These are phyloP conservation scores for Grigorovia humatica DNA, from an alignment of 805 yeast genomes.

Conservation along the genomic window DNA sequence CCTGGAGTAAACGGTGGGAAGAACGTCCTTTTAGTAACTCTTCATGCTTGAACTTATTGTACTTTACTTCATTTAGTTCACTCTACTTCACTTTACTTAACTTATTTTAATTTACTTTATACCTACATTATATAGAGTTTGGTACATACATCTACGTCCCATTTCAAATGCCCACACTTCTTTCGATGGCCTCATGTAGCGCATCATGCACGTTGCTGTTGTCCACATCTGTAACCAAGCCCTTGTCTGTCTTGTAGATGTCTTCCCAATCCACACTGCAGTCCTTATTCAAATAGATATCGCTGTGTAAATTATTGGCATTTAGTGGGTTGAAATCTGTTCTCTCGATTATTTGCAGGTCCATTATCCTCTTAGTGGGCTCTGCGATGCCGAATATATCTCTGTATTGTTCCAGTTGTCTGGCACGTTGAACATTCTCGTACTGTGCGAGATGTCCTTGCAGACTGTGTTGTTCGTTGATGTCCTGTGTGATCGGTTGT, in stretches of 20 bases:
- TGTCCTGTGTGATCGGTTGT: slow-evolving; percentile 22
- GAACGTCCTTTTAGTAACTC: too few species aligned
- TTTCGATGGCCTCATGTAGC: not conserved
- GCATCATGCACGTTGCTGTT: not conserved
- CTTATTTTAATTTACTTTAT: too few species aligned
- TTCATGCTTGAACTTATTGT: too few species aligned
- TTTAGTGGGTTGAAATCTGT: slow-evolving; percentile 64
- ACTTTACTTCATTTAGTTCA: too few species aligned
- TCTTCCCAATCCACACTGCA: slow-evolving; percentile 88
- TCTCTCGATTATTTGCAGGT: slow-evolving; percentile 57
- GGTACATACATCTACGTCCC: not conserved
- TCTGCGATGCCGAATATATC: slow-evolving; percentile 87
- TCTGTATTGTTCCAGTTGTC: slow-evolving; percentile 67
- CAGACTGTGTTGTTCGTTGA: slow-evolving; percentile 78
- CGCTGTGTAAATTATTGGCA: slow-evolving; percentile 47
- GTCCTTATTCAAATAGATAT: slow-evolving; percentile 72
- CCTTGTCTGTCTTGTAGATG: slow-evolving; percentile 35
- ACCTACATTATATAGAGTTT: not conserved
- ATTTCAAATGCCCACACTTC: not conserved
- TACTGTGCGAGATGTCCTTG: slow-evolving; percentile 67
- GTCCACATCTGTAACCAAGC: not conserved
- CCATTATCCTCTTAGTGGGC: slow-evolving; percentile 89
- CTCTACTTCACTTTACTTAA: too few species aligned
- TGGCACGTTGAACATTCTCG: slow-evolving; percentile 65
- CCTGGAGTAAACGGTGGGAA: too few species aligned